phyloP scores from a whole-genome alignment of 2,329 filamentous ascomycete genomes.

The Septoria petroselini region DNA sequence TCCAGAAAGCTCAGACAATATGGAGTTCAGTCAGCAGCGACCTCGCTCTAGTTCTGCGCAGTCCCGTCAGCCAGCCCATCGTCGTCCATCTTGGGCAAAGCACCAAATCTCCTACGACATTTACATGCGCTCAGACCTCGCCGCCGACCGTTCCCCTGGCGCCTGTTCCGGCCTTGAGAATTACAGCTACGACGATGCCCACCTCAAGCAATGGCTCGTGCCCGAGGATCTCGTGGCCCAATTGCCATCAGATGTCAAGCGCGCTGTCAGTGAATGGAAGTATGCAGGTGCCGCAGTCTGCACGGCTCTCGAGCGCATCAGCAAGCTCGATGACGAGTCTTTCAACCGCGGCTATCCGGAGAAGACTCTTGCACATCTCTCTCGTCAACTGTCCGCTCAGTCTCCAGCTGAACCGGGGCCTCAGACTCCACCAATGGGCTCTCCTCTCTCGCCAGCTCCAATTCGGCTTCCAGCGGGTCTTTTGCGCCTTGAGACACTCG shows the following conservation, averaged over 20 bases:
- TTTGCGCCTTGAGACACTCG: slow-evolving; percentile 21
- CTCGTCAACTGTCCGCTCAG: slow-evolving; percentile 18
- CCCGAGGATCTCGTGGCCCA: slow-evolving; percentile 39
- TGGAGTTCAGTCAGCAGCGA: slow-evolving; percentile 7
- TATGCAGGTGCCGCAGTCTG: slow-evolving; percentile 47
- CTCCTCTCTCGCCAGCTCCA: slow-evolving; percentile 20
- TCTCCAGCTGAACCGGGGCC: slow-evolving; percentile 12
- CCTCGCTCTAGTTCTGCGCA: slow-evolving; percentile 6
- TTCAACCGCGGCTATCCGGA: slow-evolving; percentile 35
- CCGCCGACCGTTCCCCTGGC: slow-evolving; percentile 24
- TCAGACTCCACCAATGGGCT: slow-evolving; percentile 20
- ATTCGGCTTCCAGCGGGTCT: slow-evolving; percentile 9
- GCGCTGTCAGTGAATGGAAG: slow-evolving; percentile 40
- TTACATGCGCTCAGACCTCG: slow-evolving; percentile 28
- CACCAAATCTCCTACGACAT: slow-evolving; percentile 26
- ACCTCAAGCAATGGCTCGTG: slow-evolving; percentile 42
- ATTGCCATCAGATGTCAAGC: slow-evolving; percentile 39
- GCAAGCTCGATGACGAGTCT: slow-evolving; percentile 36
- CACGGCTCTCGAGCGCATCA: slow-evolving; percentile 41
- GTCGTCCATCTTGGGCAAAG: slow-evolving; percentile 33
- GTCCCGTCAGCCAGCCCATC: slow-evolving; percentile 27
- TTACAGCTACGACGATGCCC: slow-evolving; percentile 38
- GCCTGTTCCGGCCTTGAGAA: slow-evolving; percentile 33
- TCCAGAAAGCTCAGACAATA: background rate
- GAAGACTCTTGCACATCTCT: slow-evolving; percentile 22